Evolutionary conservation across 2,329 filamentous ascomycete species (phyloP).

Genomic region (Neonectria coccinea): DNA sequence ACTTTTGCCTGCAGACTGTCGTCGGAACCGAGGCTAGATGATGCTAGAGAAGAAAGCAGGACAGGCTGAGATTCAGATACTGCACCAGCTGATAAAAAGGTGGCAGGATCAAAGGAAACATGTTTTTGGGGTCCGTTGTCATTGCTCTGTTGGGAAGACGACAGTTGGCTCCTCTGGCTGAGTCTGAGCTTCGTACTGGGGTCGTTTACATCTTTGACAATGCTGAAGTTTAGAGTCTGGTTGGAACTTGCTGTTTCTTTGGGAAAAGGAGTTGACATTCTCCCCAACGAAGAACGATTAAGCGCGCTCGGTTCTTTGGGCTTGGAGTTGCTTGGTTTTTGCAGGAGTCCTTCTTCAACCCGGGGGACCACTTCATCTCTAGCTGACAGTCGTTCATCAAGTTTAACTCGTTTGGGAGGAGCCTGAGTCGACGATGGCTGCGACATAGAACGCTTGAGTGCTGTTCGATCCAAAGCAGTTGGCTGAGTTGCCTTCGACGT

Average conservation of each 20-base stretch:
- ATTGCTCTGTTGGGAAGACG: slow-evolving; percentile 62
- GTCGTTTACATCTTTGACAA: slow-evolving; percentile 82
- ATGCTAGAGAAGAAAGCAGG: slow-evolving; percentile 31
- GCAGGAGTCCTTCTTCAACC: slow-evolving; percentile 23
- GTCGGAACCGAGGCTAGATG: slow-evolving; percentile 22
- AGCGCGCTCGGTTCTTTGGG: slow-evolving; percentile 15
- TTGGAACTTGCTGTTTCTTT: slow-evolving; percentile 48
- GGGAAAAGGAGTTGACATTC: background rate
- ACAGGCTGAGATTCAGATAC: slow-evolving; percentile 19
- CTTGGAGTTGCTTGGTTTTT: slow-evolving; percentile 12
- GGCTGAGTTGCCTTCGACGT: slow-evolving; percentile 27
- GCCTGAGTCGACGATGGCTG: slow-evolving; percentile 14
- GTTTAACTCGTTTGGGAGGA: slow-evolving; percentile 29
- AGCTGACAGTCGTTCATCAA: background rate
- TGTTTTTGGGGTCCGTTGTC: slow-evolving; percentile 43
- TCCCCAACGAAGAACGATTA: slow-evolving; percentile 20
- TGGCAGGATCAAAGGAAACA: slow-evolving; percentile 39
- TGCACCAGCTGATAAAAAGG: slow-evolving; percentile 19
- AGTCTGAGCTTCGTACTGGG: slow-evolving; percentile 71
- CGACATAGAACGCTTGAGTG: slow-evolving; percentile 28
- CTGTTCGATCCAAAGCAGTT: background rate
- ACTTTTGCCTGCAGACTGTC: slow-evolving; percentile 27
- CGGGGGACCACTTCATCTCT: background rate
- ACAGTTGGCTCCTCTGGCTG: slow-evolving; percentile 68
- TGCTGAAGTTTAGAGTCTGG: slow-evolving; percentile 70